Base-by-base conservation (phyloP, 225 moss, liverwort and hornwort genomes). In the Climacium dendroides region DNA sequence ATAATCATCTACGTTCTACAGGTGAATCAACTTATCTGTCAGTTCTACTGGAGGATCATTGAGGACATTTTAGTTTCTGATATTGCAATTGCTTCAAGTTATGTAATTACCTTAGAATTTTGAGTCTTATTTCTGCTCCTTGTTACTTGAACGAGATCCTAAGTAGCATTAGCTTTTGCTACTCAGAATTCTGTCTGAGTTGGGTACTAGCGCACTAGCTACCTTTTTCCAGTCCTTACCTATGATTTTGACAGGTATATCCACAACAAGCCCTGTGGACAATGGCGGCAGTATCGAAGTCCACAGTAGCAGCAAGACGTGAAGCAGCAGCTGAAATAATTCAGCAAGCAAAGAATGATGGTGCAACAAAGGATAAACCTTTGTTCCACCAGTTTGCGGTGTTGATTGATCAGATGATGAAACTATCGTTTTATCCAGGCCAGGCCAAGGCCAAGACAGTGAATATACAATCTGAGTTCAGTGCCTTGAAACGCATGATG, bases 211-310 rank as follows among this genome's bases (percentile, higher is more conserved):
- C 58, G 71, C 63, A 45, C 45, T 73, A 50, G 64, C 72, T 8
- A 70, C 50, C 63, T n/a, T 85, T 80, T 35, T 79, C 32, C 45
- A 79, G 58, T 53, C 53, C 82, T 91, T 78, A 85, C 37, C 37
- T 81, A 57, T 80, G 57, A 64, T 63, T 93, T 88, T 90, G 87
- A 50, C 92, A 97, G 92, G 91, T 95, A 14, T 97, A 97, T 93
- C 99, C 97, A 57, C 99, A 99, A 87, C 99, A 99, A 91, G 96
- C 99, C 72, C 90, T 97, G 47, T 99, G 99, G 99, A 97, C 94
- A 80, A 99, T 99, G 97, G 99, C 99, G 64, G 99, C 99, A 80
- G 97, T 99, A 85, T 95, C 97, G 59, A 99, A 99, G 84, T 99
- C 99, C 47, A 94, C 95, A 59, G 97, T 99, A 79, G 86, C 95